These are phyloP conservation scores for Fagus crenata DNA, from an alignment of 306 rosid species.

Conservation along the genomic window DNA sequence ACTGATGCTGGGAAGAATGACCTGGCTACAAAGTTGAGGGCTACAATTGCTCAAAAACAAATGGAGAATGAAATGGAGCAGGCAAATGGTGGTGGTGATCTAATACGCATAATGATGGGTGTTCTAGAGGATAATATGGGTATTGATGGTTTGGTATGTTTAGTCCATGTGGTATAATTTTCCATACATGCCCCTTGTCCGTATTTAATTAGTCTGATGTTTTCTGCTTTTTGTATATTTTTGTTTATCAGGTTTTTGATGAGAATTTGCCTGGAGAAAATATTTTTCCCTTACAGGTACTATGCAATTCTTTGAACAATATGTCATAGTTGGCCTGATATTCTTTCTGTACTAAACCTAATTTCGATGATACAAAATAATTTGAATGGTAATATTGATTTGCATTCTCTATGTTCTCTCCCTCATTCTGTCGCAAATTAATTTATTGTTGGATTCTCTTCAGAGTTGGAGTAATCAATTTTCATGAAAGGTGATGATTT, in stretches of 20 bases:
- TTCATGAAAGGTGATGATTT: neutral
- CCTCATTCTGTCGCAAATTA: neutral
- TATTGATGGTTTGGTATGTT: constrained; percentile 89
- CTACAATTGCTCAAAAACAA: constrained; percentile 90
- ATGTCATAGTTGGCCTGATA: neutral
- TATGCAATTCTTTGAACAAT: constrained; percentile 3
- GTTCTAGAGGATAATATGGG: constrained; percentile 87
- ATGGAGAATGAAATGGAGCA: constrained; percentile 83
- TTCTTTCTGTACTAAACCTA: neutral
- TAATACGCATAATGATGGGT: constrained; percentile 82
- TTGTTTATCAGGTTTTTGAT: constrained; percentile 71
- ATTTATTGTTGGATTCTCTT: neutral
- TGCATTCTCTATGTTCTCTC: neutral
- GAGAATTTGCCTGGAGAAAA: constrained; percentile 92
- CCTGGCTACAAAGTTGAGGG: constrained; percentile 91
- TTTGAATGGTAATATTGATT: neutral
- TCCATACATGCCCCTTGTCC: constrained; percentile 23
- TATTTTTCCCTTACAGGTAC: constrained; percentile 88
- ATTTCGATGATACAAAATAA: neutral
- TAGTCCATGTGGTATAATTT: constrained; percentile 3
- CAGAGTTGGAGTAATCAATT: neutral
- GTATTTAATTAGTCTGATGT: constrained; percentile 26
- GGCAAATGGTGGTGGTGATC: constrained; percentile 75
- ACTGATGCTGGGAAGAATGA: constrained; percentile 75
- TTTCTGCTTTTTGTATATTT: constrained; percentile 3